A percentile compares a stretch with the other conserved stretches of the same genome.
Evolutionary conservation across 495 filamentous ascomycete genomes (phyloP).

Genomic region (Astrothelium macrocarpum): DNA sequence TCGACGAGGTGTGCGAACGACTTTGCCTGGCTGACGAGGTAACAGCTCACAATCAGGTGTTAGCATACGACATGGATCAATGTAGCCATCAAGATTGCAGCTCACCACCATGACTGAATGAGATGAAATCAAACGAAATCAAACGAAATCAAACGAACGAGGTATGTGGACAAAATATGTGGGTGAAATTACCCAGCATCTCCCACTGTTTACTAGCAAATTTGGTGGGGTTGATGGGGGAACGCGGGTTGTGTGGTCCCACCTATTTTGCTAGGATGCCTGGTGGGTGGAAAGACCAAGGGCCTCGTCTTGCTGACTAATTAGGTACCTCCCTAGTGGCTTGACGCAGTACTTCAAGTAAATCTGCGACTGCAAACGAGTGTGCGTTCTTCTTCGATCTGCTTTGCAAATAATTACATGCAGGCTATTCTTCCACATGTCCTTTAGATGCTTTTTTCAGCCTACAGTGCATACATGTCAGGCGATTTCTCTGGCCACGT

Average conservation of each 20-base stretch:
- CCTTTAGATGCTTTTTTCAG: too few relatives aligned
- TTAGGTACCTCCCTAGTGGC: too few relatives aligned
- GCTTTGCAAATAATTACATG: too few relatives aligned
- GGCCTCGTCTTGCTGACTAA: too few relatives aligned
- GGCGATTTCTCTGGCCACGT: too few relatives aligned
- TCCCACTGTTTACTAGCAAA: constrained; percentile 5
- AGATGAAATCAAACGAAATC: not conserved
- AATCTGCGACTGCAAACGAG: too few relatives aligned
- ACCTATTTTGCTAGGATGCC: not conserved
- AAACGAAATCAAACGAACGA: not conserved
- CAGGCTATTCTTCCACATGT: too few relatives aligned
- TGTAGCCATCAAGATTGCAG: not conserved
- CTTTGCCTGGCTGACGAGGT: not conserved
- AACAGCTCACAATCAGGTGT: not conserved
- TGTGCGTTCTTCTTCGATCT: too few relatives aligned
- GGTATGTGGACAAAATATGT: not conserved
- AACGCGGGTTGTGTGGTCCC: not conserved
- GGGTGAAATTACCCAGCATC: too few relatives aligned
- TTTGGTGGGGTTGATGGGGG: not conserved
- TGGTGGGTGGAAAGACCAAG: too few relatives aligned
- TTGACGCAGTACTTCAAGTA: too few relatives aligned
- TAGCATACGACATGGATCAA: not conserved
- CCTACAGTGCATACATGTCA: too few relatives aligned
- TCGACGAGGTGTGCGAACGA: not conserved
- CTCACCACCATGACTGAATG: not conserved